These are phyloP conservation scores for Colletotrichum liaoningense DNA, from an alignment of 2,329 filamentous ascomycete genomes.

Conservation along the genomic window DNA sequence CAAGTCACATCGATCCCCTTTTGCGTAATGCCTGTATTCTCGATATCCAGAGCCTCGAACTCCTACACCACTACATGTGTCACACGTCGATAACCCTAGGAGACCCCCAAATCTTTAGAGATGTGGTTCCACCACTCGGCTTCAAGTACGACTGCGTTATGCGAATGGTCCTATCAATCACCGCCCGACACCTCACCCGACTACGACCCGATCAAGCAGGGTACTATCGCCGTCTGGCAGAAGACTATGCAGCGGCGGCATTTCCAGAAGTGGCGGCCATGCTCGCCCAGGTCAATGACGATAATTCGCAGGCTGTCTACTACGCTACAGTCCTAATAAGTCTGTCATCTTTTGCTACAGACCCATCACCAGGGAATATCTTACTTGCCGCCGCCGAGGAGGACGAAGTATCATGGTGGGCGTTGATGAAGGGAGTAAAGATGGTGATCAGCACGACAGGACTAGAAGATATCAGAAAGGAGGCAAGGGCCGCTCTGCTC, in stretches of 20 bases:
- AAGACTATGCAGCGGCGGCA: constrained; percentile 33
- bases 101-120: constrained; percentile 34
- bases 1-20: neutral
- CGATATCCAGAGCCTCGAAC: constrained; percentile 39
- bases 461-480: neutral
- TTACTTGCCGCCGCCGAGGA: constrained; percentile 33
- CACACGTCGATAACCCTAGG: constrained; percentile 36
- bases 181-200: constrained; percentile 38
- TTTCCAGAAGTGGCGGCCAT: constrained; percentile 34
- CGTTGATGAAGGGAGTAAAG: constrained; percentile 33
- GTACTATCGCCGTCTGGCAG: constrained; percentile 31
- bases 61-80: constrained; percentile 40
- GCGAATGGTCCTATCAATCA: constrained; percentile 38
- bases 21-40: neutral
- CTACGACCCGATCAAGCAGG: neutral
- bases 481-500: constrained; percentile 12
- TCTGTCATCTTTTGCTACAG: constrained; percentile 34
- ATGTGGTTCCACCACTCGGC: constrained; percentile 38
- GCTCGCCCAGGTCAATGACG: constrained; percentile 30
- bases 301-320: constrained; percentile 38
- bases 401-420: constrained; percentile 36
- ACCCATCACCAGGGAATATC: constrained; percentile 27
- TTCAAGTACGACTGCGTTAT: constrained; percentile 39
- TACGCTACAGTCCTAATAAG: constrained; percentile 38
- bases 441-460: constrained; percentile 32